A percentile compares a stretch with the other conserved stretches of the same genome.
Evolutionary conservation across 1,284 basidiomycete species (phyloP).

Genomic region (Fomitopsis pinicola): DNA sequence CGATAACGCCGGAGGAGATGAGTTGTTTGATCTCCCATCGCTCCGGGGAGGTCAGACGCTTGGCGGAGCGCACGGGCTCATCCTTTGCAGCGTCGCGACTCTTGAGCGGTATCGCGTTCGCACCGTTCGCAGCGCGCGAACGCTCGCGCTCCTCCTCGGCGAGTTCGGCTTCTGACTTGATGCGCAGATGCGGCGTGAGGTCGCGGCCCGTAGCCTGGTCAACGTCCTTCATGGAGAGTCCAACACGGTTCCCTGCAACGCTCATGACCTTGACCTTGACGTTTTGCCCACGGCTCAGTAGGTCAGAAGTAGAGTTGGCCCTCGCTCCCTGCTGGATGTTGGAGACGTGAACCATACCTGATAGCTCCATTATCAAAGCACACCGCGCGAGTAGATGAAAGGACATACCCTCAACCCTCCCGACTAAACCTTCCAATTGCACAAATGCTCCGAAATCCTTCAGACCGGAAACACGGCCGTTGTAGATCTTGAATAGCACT

Average conservation of each 20-base stretch:
- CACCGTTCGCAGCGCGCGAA: constrained; percentile 58
- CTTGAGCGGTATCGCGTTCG: constrained; percentile 62
- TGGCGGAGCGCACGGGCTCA: constrained; percentile 66
- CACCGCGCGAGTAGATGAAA: constrained; percentile 18
- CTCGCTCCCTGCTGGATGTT: constrained; percentile 84
- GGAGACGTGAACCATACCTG: constrained; percentile 95
- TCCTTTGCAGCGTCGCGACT: constrained; percentile 45
- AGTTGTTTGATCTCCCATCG: constrained; percentile 99
- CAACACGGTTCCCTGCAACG: constrained; percentile 75
- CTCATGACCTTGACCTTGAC: constrained; percentile 98
- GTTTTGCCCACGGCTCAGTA: constrained; percentile 78
- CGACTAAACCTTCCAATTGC: constrained; percentile 80
- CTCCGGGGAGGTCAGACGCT: constrained; percentile 93
- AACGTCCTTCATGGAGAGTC: constrained; percentile 97
- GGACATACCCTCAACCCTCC: constrained; percentile 83
- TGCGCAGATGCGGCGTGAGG: constrained; percentile 88
- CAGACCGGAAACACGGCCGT: constrained; percentile 80
- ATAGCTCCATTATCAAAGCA: not conserved
- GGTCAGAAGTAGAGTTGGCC: constrained; percentile 83
- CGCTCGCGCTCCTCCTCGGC: constrained; percentile 75
- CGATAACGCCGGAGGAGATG: constrained; percentile 91
- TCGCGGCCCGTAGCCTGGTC: constrained; percentile 90
- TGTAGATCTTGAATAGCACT: constrained; percentile 93
- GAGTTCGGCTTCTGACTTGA: constrained; percentile 90
- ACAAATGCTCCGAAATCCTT: constrained; percentile 98